Evolutionary conservation across 108 stramenopile species (phyloP).

Genomic region (Licmophora abbreviata): DNA sequence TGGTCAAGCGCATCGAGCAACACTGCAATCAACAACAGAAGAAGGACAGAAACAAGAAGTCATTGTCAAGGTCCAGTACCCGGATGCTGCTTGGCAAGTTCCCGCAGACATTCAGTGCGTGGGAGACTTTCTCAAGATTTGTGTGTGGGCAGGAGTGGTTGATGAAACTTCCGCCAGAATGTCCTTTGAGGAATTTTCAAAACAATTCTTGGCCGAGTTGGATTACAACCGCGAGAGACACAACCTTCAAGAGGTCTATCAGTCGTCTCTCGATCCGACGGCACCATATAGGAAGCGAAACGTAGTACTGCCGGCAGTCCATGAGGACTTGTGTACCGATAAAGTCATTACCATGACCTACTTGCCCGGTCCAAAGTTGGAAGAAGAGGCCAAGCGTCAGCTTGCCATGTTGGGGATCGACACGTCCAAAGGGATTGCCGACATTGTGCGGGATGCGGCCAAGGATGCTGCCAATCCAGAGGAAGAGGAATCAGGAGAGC

Average conservation of each 20-base stretch:
- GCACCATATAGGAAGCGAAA: conserved; percentile 40
- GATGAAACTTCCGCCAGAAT: conserved; percentile 48
- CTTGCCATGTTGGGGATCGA: conserved; percentile 51
- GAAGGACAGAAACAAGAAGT: conserved; percentile 36
- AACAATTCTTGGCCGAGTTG: conserved; percentile 67
- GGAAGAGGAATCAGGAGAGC: neutral
- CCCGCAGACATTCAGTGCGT: conserved; percentile 75
- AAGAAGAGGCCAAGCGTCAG: conserved; percentile 55
- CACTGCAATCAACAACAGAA: conserved; percentile 12
- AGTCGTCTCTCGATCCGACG: conserved; percentile 45
- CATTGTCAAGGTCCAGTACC: conserved; percentile 93
- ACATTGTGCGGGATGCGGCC: conserved; percentile 28
- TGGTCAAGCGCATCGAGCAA: conserved; percentile 86
- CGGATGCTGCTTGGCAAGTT: conserved; percentile 72
- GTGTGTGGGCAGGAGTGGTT: conserved; percentile 55
- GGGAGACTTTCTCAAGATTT: conserved; percentile 54
- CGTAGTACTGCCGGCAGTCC: conserved; percentile 46
- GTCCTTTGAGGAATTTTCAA: conserved; percentile 55
- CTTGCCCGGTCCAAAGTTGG: conserved; percentile 60
- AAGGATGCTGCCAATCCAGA: conserved; percentile 5
- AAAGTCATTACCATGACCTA: conserved; percentile 70
- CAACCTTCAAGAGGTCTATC: conserved; percentile 49
- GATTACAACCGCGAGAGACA: conserved; percentile 47
- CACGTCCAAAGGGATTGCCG: conserved; percentile 32
- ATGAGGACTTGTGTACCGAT: conserved; percentile 45